Evolutionary conservation across 768 basidiomycete species (phyloP).

Genomic region (Russula ochroleuca): DNA sequence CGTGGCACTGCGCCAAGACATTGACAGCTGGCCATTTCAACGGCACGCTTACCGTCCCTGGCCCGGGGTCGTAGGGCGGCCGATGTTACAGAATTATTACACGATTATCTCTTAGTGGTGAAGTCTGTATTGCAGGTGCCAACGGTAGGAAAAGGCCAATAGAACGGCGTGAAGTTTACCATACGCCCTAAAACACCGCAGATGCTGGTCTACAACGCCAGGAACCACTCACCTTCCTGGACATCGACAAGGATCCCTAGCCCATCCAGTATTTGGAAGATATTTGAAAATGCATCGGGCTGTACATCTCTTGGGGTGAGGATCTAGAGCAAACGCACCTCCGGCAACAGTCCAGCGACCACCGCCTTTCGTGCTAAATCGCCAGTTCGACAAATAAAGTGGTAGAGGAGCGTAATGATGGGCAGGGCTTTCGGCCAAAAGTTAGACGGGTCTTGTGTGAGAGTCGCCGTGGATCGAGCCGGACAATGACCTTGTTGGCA

Average conservation of each 20-base stretch:
- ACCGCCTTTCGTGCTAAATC: conserved; percentile 59
- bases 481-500: too few relatives aligned
- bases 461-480: too few relatives aligned
- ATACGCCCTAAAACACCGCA: conserved; percentile 41
- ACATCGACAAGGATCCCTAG: conserved; percentile 47
- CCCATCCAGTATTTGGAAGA: conserved; percentile 33
- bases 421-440: too few relatives aligned
- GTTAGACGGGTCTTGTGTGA: too few relatives aligned
- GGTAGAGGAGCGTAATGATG: conserved; percentile 64
- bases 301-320: background rate
- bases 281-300: background rate
- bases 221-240: conserved; percentile 75
- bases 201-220: conserved; percentile 66
- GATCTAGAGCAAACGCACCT: too few relatives aligned
- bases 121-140: background rate
- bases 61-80: too few relatives aligned
- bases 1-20: background rate
- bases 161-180: conserved; percentile 22
- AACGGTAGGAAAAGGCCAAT: conserved; percentile 6
- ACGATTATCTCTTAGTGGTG: too few relatives aligned
- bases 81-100: too few relatives aligned
- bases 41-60: background rate
- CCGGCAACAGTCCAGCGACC: conserved; percentile 58
- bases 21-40: background rate
- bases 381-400: conserved; percentile 72